phyloP scores from a whole-genome alignment of 371 early-diverging fungal genomes.

The Umbelopsis sp. region DNA sequence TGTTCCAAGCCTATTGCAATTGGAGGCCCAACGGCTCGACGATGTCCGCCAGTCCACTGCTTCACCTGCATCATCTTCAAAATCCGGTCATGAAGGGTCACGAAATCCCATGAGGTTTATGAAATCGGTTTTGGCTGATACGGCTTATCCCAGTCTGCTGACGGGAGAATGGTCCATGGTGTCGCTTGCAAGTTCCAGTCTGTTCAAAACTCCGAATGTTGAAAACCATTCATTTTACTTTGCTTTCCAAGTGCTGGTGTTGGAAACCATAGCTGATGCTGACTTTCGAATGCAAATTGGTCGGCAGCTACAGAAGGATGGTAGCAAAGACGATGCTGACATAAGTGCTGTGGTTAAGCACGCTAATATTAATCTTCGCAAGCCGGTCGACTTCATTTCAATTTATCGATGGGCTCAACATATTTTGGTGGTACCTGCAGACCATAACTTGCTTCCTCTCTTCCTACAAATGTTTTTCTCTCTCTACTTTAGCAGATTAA shows the following conservation, averaged over 20 bases:
- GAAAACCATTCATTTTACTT: constrained; percentile 58
- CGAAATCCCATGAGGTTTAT: constrained; percentile 34
- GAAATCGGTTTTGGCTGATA: constrained; percentile 48
- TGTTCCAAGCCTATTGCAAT: constrained; percentile 33
- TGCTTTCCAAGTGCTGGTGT: constrained; percentile 56
- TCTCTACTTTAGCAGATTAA: constrained; percentile 57
- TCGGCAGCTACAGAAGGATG: constrained; percentile 16
- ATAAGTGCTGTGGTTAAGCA: constrained; percentile 38
- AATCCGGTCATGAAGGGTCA: constrained; percentile 22
- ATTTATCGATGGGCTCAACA: constrained; percentile 68
- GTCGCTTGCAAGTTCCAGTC: constrained; percentile 46
- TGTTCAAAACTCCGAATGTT: constrained; percentile 53
- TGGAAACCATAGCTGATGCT: constrained; percentile 57
- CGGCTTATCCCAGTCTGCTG: constrained; percentile 49
- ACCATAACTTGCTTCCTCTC: constrained; percentile 59
- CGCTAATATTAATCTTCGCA: constrained; percentile 30
- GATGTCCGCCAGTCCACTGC: constrained; percentile 27
- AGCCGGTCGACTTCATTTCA: constrained; percentile 56
- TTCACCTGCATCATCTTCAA: constrained; percentile 28
- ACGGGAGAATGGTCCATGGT: constrained; percentile 59
- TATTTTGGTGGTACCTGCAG: constrained; percentile 47
- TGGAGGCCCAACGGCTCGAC: constrained; percentile 30
- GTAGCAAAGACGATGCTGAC: constrained; percentile 25
- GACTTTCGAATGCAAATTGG: constrained; percentile 47
- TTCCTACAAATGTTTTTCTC: constrained; percentile 69